Evolutionary conservation across 768 basidiomycete species (phyloP), one percentile per base, ranked within the genome.

Genomic region (Suillus sp.): DNA sequence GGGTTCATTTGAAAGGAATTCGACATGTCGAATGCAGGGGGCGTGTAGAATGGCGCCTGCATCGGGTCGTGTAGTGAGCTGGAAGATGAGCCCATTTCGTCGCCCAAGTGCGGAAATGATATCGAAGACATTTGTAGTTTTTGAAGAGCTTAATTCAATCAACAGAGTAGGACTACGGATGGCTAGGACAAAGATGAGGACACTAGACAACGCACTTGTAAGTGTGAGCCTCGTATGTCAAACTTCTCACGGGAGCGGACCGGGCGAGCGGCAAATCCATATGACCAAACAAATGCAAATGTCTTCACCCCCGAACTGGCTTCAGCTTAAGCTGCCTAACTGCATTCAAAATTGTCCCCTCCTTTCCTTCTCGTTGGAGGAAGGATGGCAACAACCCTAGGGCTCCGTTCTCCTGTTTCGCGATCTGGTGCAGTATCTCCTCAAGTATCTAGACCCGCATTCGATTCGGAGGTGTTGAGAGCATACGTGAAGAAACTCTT

Each of bases 401-500:
- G 83, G 61, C 75, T 89, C 68, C 86, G 88, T 70, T 90, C 90
- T 48, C 80, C 83, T 61, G 79, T 83, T 50, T 79, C 84, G 25
- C 86, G 88, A 64, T 90, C 89, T 14, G 78, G 84, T 64, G 85
- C 86, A 51, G 73, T 87, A 7, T 90, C 83, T 4, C 69, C 75
- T 32, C 66, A 69, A 5, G 69, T 82, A 11, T 80, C 81, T 57
- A 83, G 85, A 55, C 78, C 79, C 63, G 70, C 72, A 59, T 95
- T 95, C 74, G 92, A 94, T 73, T 73, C 85, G 1, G 91, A 91
- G 61, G 77, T 86, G 34, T 81, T 94, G 62, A 88, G 86, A 65
- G 80, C 85, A 25, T 95, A 95, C 77, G 91, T 92, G 76, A 93
- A 91, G 81, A 90, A 89, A 70, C 84, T 94, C 59, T 79, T 94